Base-by-base conservation (phyloP, 768 basidiomycete species). In the Lentinula boryana region DNA sequence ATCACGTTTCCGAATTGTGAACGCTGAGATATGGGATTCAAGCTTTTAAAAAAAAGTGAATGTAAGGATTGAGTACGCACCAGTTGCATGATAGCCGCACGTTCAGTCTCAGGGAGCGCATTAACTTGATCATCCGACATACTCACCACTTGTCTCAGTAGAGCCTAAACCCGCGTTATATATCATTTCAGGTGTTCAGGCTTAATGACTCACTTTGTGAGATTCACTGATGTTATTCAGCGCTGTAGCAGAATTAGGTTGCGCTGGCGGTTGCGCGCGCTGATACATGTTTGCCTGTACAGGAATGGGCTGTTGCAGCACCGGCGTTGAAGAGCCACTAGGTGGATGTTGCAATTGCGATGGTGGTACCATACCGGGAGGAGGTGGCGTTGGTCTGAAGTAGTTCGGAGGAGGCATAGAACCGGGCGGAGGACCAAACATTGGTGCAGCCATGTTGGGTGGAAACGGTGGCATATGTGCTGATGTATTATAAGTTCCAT, bases 141-240 rank as follows among this genome's bases (percentile, higher is more conserved):
- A 62, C 79, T 83, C 35, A 98, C 75, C 0, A 98, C 94, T 75
- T 95, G 93, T 73, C 93, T 80, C 57, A 97, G 70, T 86, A 96
- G 90, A 36, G 83, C 80, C 91, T 90, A 66, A 56, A 55, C 41
- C 10, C 21, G 31, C 3, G 27, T 38, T 15, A 12, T 16, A 44
- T 12, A 10, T n/a, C 15, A 18, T 32, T 44, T 21, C 10, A n/a
- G 4, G 7, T n/a, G 31, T 5, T 18, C 16, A 8, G 7, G 40
- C 8, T 16, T 27, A 1, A 18, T 36, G 23, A 40, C 58, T 52
- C 50, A 48, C 58, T 52, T 33, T 60, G n/a, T 60, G 58, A 27
- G 58, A 51, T 43, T 60, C 58, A 31, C 40, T 50, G 27, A 60
- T 60, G 18, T 50, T 50, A 44, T 18, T 48, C 27, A 50, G 36